Evolutionary conservation across 805 yeast genomes (phyloP).

Genomic region (Metschnikowia proteae): DNA sequence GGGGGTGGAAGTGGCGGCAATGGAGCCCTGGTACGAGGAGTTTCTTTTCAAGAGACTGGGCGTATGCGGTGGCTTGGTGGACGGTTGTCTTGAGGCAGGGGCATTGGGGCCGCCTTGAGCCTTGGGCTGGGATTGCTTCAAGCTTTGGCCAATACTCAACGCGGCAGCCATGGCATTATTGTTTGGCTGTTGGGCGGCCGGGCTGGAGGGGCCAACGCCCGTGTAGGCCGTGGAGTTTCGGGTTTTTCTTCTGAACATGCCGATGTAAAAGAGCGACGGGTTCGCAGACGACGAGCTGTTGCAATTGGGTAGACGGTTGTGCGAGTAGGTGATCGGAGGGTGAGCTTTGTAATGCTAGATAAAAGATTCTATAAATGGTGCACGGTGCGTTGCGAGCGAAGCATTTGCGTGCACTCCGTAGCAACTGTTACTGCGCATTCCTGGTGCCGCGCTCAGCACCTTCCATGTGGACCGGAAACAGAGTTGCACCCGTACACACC

Average conservation of each 20-base stretch:
- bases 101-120: constrained; percentile 10
- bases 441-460: background rate
- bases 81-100: constrained; percentile 10
- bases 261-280: background rate
- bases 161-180: constrained; percentile 44
- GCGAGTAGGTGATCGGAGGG: background rate
- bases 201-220: constrained; percentile 38
- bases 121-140: constrained; percentile 20
- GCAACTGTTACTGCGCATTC: constrained; percentile 5
- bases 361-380: background rate
- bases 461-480: background rate
- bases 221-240: constrained; percentile 37
- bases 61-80: constrained; percentile 17
- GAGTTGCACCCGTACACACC: background rate
- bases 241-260: constrained; percentile 31
- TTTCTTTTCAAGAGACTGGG: constrained; percentile 17
- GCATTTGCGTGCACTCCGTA: constrained; percentile 2
- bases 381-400: constrained; percentile 4
- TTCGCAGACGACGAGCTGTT: background rate
- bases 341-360: background rate
- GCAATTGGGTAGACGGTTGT: background rate
- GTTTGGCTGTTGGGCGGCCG: constrained; percentile 33
- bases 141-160: constrained; percentile 36
- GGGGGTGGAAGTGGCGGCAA: constrained; percentile 9
- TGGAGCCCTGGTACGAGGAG: constrained; percentile 11